phyloP scores from a whole-genome alignment of 768 basidiomycete species.

The Xanthoconium purpureum region DNA sequence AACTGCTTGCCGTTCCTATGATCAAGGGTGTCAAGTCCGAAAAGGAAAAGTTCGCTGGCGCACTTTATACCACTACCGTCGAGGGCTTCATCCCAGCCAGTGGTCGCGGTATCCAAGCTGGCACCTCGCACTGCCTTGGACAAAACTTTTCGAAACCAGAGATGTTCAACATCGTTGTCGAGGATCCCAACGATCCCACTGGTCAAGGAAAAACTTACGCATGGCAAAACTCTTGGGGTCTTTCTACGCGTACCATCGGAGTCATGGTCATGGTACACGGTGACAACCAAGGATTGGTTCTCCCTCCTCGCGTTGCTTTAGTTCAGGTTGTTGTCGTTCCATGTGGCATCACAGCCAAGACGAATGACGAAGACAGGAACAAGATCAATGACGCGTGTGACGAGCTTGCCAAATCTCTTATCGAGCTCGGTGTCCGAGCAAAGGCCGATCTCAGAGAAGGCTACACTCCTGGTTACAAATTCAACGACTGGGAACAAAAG shows the following conservation, averaged over 20 bases:
- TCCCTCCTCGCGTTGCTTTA: slow-evolving; percentile 95
- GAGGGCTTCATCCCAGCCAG: slow-evolving; percentile 98
- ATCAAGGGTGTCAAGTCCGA: slow-evolving; percentile 96
- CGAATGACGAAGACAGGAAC: slow-evolving; percentile 60
- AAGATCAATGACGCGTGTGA: slow-evolving; percentile 76
- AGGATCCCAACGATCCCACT: slow-evolving; percentile 79
- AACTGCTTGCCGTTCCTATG: slow-evolving; percentile 95
- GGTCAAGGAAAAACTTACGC: slow-evolving; percentile 73
- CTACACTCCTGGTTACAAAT: slow-evolving; percentile 98
- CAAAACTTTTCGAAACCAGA: slow-evolving; percentile 95
- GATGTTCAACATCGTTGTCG: slow-evolving; percentile 98
- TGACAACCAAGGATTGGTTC: slow-evolving; percentile 94
- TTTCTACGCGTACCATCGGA: slow-evolving; percentile 93
- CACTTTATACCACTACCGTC: slow-evolving; percentile 95
- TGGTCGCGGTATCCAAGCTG: slow-evolving; percentile 96
- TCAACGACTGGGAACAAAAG: slow-evolving; percentile 99
- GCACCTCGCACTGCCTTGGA: slow-evolving; percentile 96
- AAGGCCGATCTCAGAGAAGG: slow-evolving; percentile 92
- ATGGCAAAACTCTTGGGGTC: slow-evolving; percentile 99
- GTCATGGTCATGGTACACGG: slow-evolving; percentile 99
- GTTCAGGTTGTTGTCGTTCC: slow-evolving; percentile 91
- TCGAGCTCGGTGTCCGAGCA: slow-evolving; percentile 72
- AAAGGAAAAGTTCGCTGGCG: slow-evolving; percentile 99
- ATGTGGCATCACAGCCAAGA: slow-evolving; percentile 89
- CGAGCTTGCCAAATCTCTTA: slow-evolving; percentile 69